Evolutionary conservation across 2,329 filamentous ascomycete species (phyloP), one percentile per base, ranked within the genome.

Genomic region (Lachnellula willkommii): DNA sequence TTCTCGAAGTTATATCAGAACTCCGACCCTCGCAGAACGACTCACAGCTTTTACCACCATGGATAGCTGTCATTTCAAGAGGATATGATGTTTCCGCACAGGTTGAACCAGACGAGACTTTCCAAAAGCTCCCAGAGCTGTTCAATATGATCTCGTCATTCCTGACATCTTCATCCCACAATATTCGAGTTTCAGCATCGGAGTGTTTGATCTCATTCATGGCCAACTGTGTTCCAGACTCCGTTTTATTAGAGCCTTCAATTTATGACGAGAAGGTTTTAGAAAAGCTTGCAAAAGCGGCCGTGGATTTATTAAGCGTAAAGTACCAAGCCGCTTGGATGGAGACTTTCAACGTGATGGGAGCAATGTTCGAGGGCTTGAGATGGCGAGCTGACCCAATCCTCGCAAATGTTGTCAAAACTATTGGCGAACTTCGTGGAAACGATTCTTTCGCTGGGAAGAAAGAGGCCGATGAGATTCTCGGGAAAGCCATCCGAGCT

Each of bases 311-410:
- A 7, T 78, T 99, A 47, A 92, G 84, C 51, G 85, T 97, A 40
- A 94, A 94, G 68, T 99, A 92, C 68, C 94, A 97, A 74, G 84
- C 87, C 26, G 94, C 94, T 3, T 96, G 93, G 90, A 85, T 89
- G 74, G 92, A 99, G 70, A 91, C 95, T 1, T 97, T 97, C 75
- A 90, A 85, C 63, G 89, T 96, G 7, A 79, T 96, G 37, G 85
- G 85, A 7, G 88, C 90, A 53, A 89, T 96, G 76, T 96, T 96
- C 63, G 90, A 95, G 65, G 81, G 87, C 2, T 76, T 96, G 57
- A 84, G 88, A 64, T 97, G 93, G 93, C 85, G 85, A 57, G 85
- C 92, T 2, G 81, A 87, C 64, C 90, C 92, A 5, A 85, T 91
- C 58, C 78, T 97, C 60, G 78, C 84, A 47, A 85, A 85, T 53